Evolutionary conservation across 2,329 filamentous ascomycete species (phyloP), one percentile per base, ranked within the genome.

Genomic region (Nothophoma quercina): DNA sequence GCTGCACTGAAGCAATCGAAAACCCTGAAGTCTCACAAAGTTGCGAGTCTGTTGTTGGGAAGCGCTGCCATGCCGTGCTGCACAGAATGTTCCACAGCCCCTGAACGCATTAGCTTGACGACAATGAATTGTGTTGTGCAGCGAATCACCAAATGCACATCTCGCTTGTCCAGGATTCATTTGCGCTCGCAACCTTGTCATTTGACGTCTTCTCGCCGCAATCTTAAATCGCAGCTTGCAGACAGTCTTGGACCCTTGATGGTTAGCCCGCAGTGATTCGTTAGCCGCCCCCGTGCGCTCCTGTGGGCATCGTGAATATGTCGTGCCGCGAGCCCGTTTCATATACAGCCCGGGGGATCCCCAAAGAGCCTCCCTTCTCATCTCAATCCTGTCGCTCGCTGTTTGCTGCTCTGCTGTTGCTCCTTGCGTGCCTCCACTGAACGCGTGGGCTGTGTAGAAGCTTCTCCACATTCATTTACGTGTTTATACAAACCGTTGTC

Each of bases 381-480:
- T 61, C 56, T 59, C 55, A 63, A 55, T 59, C 51, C 44, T 51
- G 47, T 56, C 60, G 40, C 59, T 63, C 62, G 49, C 33, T 60
- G 50, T 58, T 60, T 60, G 35, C 50, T 54, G 26, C 54, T 42
- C 51, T 41, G 40, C 28, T 57, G 51, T 53, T 33, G 44, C 43
- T 48, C 32, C 32, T 23, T 47, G 30, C 43, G 50, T 40, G 38
- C 42, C 51, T 61, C 53, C 46, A 54, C 51, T 23, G 43, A 51
- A 54, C 51, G 55, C 55, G 51, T 56, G 46, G 47, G 34, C 10
- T 32, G 32, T 32, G 36, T 42, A 29, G 9, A 43, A 30, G 38
- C 35, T 57, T 56, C 56, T 56, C 65, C 61, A 69, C 66, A 65
- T 55, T 69, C 65, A 55, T 62, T 65, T 59, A 42, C 39, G 44